Evolutionary conservation across 2,329 filamentous ascomycete species (phyloP).

Genomic region (Colletotrichum incanum): DNA sequence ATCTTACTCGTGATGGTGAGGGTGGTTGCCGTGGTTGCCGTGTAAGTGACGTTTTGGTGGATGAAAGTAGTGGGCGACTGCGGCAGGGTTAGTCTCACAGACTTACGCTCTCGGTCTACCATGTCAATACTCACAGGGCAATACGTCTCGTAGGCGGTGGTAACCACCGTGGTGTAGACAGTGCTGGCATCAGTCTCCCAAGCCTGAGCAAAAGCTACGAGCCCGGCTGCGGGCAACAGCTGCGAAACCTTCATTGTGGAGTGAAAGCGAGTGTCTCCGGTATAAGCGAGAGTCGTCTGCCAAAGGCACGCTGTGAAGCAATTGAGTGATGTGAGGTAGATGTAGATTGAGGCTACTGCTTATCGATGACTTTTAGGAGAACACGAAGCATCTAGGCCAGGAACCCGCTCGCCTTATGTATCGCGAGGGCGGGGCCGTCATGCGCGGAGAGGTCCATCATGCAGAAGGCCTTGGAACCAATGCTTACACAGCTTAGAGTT

Average conservation of each 20-base stretch:
- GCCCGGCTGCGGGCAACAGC: conserved; percentile 51
- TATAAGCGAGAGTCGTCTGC: conserved; percentile 44
- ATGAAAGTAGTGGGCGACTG: conserved; percentile 57
- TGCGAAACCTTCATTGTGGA: conserved; percentile 56
- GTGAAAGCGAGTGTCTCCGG: conserved; percentile 45
- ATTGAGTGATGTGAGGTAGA: conserved; percentile 36
- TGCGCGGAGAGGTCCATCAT: conserved; percentile 14
- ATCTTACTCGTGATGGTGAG: conserved; percentile 63
- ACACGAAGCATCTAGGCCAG: conserved; percentile 12
- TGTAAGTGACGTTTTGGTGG: conserved; percentile 61
- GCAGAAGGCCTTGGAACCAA: conserved; percentile 15
- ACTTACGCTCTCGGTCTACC: background rate
- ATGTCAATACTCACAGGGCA: conserved; percentile 57
- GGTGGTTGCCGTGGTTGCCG: conserved; percentile 58
- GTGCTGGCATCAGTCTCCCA: conserved; percentile 45
- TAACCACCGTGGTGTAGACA: conserved; percentile 55
- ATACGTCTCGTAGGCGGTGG: conserved; percentile 58
- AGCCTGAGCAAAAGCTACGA: conserved; percentile 51
- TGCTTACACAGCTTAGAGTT: conserved; percentile 20
- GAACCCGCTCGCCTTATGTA: conserved; percentile 34
- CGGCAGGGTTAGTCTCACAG: conserved; percentile 7
- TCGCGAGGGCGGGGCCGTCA: conserved; percentile 7
- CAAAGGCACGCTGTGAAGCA: conserved; percentile 45
- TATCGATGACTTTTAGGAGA: background rate
- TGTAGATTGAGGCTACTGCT: background rate